Percentiles rank a stretch among this genome's conserved stretches.
phyloP scores from a whole-genome alignment of 2,329 filamentous ascomycete species.

The Colletotrichum sp. region DNA sequence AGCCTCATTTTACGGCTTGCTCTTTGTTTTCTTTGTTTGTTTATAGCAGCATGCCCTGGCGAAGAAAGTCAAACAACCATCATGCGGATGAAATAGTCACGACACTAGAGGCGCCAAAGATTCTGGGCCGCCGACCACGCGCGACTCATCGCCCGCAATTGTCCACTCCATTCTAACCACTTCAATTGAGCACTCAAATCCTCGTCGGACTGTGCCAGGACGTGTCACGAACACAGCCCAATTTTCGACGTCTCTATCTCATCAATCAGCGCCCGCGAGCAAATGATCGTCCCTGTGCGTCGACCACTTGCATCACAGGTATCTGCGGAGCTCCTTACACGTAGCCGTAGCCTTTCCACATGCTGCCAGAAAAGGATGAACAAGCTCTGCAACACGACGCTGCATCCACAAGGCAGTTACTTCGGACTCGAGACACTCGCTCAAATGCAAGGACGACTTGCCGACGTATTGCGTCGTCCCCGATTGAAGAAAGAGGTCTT shows the following conservation, averaged over 20 bases:
- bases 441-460: neutral
- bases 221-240: neutral
- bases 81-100: neutral
- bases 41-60: neutral
- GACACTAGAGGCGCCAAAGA: neutral
- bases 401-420: neutral
- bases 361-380: neutral
- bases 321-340: neutral
- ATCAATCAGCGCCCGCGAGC: neutral
- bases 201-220: neutral
- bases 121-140: neutral
- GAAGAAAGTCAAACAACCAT: neutral
- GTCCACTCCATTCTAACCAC: neutral
- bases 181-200: neutral
- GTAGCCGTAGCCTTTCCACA: neutral
- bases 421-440: neutral
- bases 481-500: neutral
- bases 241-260: neutral
- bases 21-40: neutral
- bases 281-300: neutral
- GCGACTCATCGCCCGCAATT: neutral
- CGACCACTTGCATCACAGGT: neutral
- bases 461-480: neutral
- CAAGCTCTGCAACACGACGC: neutral
- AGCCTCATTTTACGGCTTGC: neutral